Conservation (phyloP, 495 filamentous ascomycete species). For the Jackrogersella multiformis region DNA sequence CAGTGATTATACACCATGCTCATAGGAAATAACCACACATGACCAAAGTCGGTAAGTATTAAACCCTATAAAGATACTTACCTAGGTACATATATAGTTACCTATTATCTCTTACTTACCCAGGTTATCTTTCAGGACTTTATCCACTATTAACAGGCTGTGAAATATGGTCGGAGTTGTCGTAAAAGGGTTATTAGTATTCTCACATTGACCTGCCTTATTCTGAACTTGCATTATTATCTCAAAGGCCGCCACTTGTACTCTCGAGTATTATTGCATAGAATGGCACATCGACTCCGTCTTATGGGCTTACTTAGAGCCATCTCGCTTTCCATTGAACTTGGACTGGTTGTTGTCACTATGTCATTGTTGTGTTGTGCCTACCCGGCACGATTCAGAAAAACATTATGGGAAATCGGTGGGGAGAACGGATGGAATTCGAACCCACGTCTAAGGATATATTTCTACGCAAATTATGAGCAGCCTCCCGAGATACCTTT, state of each 20-base stretch:
- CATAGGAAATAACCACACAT: no score
- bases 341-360: constrained; percentile 8
- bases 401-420: constrained; percentile 39
- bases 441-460: constrained; percentile 41
- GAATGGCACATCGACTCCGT: background rate
- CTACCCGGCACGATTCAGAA: constrained; percentile 31
- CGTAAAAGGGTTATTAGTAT: background rate
- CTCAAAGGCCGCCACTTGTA: background rate
- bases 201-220: background rate
- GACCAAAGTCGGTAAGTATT: no score
- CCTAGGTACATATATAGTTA: background rate
- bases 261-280: background rate
- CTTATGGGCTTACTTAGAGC: background rate
- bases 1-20: background rate
- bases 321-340: background rate
- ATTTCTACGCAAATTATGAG: constrained; percentile 45
- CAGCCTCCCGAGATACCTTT: constrained; percentile 40
- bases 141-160: no score
- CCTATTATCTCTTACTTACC: no score
- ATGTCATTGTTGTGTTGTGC: constrained; percentile 26
- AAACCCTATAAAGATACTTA: no score
- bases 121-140: no score
- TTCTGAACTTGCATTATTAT: background rate
- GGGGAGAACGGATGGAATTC: constrained; percentile 44
- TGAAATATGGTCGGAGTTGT: background rate